phyloP scores from a whole-genome alignment of 768 basidiomycete genomes.

The Lyophyllum semitale region DNA sequence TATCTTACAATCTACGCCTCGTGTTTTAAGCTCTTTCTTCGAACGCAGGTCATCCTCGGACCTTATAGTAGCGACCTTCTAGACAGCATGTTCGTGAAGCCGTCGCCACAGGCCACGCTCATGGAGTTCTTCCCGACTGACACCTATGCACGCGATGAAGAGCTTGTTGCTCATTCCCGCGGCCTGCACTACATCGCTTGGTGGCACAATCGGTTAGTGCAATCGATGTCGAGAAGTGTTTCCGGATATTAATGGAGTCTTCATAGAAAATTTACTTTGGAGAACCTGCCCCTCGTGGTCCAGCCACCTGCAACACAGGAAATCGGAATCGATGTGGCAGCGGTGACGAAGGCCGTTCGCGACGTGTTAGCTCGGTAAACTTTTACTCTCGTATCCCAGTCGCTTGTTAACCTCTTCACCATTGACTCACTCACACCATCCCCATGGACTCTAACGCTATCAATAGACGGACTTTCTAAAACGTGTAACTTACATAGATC shows the following conservation, averaged over 20 bases:
- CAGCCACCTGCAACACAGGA: slow-evolving; percentile 23
- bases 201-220: slow-evolving; percentile 35
- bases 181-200: slow-evolving; percentile 63
- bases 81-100: slow-evolving; percentile 72
- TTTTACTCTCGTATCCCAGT: background rate
- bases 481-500: background rate
- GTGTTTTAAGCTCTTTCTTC: slow-evolving; percentile 9
- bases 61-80: slow-evolving; percentile 62
- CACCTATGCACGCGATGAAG: slow-evolving; percentile 65
- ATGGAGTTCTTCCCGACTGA: slow-evolving; percentile 78
- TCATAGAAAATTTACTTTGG: slow-evolving; percentile 35
- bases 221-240: background rate
- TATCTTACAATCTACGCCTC: background rate
- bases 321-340: slow-evolving; percentile 40
- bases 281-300: slow-evolving; percentile 34
- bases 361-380: slow-evolving; percentile 10
- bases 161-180: slow-evolving; percentile 54
- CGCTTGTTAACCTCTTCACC: background rate
- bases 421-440: background rate
- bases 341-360: slow-evolving; percentile 42
- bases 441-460: background rate
- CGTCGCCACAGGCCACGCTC: slow-evolving; percentile 57
- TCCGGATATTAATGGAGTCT: background rate
- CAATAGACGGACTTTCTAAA: background rate
- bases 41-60: slow-evolving; percentile 56